Evolutionary conservation across 768 basidiomycete species (phyloP).

Genomic region (Termitomyces sp.): DNA sequence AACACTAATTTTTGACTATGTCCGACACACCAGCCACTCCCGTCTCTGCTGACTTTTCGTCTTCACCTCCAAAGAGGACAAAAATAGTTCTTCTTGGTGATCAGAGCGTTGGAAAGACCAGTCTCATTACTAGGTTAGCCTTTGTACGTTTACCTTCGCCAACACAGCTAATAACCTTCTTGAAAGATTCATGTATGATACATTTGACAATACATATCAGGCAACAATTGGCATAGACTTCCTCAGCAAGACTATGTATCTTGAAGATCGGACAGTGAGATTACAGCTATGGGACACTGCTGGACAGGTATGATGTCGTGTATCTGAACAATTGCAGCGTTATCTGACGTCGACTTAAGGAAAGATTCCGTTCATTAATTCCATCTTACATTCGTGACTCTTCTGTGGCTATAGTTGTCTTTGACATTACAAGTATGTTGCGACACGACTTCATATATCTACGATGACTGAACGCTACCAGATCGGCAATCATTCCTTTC

Average conservation of each 20-base stretch:
- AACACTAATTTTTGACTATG: slow-evolving; percentile 22
- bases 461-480: slow-evolving; percentile 24
- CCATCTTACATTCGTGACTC: slow-evolving; percentile 99
- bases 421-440: slow-evolving; percentile 92
- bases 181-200: slow-evolving; percentile 95
- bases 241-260: slow-evolving; percentile 99
- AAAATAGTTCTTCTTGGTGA: slow-evolving; percentile 96
- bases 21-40: slow-evolving; percentile 53
- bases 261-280: slow-evolving; percentile 96
- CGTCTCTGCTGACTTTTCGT: slow-evolving; percentile 77
- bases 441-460: not conserved
- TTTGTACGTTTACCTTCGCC: slow-evolving; percentile 6
- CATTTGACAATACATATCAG: slow-evolving; percentile 99
- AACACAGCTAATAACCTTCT: slow-evolving; percentile 2
- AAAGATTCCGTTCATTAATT: slow-evolving; percentile 95
- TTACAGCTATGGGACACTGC: slow-evolving; percentile 99
- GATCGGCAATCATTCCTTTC: slow-evolving; percentile 98
- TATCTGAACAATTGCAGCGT: not conserved
- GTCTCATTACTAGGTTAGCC: slow-evolving; percentile 87
- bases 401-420: slow-evolving; percentile 97
- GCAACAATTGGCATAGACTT: slow-evolving; percentile 99
- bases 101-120: slow-evolving; percentile 98
- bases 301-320: slow-evolving; percentile 55
- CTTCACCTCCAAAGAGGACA: slow-evolving; percentile 87
- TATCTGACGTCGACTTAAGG: slow-evolving; percentile 39